Evolutionary conservation across 805 yeast genomes (phyloP).

Genomic region (Yarrowia sp.): DNA sequence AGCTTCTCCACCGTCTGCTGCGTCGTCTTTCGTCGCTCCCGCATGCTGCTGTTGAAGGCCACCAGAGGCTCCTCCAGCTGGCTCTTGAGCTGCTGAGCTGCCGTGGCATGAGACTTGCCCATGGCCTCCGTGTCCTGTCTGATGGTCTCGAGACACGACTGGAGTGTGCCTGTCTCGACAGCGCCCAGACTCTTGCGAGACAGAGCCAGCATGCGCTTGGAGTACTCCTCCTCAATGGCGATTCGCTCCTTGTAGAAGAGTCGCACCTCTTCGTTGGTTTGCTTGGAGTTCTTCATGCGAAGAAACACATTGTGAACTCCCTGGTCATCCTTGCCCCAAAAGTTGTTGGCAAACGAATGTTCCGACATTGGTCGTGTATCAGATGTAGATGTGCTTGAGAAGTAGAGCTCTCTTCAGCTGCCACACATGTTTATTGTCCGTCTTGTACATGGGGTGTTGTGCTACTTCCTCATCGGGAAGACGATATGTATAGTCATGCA

Average conservation of each 20-base stretch:
- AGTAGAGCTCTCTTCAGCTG: not conserved
- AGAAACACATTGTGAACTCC: slow-evolving; percentile 57
- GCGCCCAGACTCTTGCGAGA: slow-evolving; percentile 53
- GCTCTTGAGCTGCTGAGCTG: slow-evolving; percentile 50
- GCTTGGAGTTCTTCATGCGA: slow-evolving; percentile 58
- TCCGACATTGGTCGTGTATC: slow-evolving; percentile 13
- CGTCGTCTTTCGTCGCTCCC: slow-evolving; percentile 54
- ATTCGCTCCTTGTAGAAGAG: slow-evolving; percentile 52
- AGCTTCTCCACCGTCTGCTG: slow-evolving; percentile 58
- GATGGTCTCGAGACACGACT: slow-evolving; percentile 57
- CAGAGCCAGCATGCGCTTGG: slow-evolving; percentile 52
- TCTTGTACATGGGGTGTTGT: slow-evolving; percentile 3
- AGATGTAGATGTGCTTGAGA: slow-evolving; percentile 1
- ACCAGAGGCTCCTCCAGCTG: slow-evolving; percentile 54
- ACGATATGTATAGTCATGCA: slow-evolving; percentile 6
- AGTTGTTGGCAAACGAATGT: slow-evolving; percentile 38
- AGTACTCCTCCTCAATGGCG: slow-evolving; percentile 71
- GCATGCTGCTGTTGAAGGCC: slow-evolving; percentile 51
- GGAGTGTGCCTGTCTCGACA: slow-evolving; percentile 58
- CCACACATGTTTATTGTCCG: slow-evolving; percentile 6
- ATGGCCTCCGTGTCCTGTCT: slow-evolving; percentile 57
- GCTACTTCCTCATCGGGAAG: not conserved
- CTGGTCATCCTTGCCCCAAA: slow-evolving; percentile 58
- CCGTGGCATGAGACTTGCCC: slow-evolving; percentile 54
- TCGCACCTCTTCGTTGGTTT: slow-evolving; percentile 53